A percentile compares a stretch with the other conserved stretches of the same genome.
Evolutionary conservation across 2,329 filamentous ascomycete species (phyloP).

Genomic region (Ophiocordyceps camponoti-rufipedis): DNA sequence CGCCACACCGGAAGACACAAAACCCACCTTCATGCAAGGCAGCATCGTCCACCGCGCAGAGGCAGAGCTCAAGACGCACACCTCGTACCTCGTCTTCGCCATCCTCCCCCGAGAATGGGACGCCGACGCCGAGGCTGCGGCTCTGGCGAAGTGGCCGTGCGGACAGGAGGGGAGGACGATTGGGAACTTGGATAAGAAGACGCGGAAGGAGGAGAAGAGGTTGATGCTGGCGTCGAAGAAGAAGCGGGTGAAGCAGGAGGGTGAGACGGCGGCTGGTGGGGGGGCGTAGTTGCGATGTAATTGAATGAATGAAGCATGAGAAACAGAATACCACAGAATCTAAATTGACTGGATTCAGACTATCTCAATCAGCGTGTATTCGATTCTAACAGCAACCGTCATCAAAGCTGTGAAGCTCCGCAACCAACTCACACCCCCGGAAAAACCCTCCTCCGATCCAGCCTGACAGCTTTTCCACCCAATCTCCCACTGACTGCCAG

Average conservation of each 20-base stretch:
- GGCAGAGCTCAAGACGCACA: conserved; percentile 84
- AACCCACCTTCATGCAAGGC: conserved; percentile 56
- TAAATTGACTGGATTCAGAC: no score
- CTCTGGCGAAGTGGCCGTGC: conserved; percentile 45
- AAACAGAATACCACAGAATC: background rate
- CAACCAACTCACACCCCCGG: background rate
- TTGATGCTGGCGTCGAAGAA: conserved; percentile 29
- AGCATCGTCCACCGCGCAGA: conserved; percentile 66
- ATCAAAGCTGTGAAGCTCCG: background rate
- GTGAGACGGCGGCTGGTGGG: background rate
- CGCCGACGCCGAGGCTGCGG: conserved; percentile 58
- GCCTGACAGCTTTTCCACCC: background rate
- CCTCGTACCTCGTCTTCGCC: conserved; percentile 91
- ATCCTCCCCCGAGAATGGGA: conserved; percentile 75
- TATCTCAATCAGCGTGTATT: no score
- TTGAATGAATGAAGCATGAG: background rate
- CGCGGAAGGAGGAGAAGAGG: conserved; percentile 37
- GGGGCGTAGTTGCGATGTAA: background rate
- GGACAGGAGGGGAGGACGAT: conserved; percentile 32
- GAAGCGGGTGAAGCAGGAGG: conserved; percentile 9
- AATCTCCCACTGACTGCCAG: background rate
- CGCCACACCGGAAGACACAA: conserved; percentile 4
- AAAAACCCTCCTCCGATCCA: background rate
- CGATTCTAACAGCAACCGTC: no score
- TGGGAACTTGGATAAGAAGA: conserved; percentile 32